Evolutionary conservation across 768 basidiomycete genomes (phyloP).

Genomic region (Lactifluus rugatus): DNA sequence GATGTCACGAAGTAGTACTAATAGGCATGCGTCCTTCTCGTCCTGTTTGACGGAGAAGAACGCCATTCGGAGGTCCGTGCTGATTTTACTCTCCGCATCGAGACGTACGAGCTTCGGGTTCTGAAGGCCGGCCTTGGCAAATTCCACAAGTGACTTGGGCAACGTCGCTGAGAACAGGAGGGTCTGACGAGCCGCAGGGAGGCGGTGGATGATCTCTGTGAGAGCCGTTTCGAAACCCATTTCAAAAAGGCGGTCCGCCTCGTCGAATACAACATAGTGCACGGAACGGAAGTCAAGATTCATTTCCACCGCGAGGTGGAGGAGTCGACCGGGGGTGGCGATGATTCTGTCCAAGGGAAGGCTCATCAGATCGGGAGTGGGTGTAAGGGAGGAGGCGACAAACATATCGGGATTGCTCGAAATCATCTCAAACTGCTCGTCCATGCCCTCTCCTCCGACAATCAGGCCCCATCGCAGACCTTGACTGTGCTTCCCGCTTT

Average conservation of each 20-base stretch:
- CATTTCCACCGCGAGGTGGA: conserved; percentile 98
- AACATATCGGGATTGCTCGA: conserved; percentile 92
- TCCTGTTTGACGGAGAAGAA: conserved; percentile 88
- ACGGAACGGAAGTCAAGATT: conserved; percentile 79
- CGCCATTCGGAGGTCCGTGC: conserved; percentile 84
- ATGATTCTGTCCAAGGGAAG: conserved; percentile 56
- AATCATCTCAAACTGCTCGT: conserved; percentile 95
- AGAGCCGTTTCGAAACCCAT: conserved; percentile 94
- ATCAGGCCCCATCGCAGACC: conserved; percentile 83
- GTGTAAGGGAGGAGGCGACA: conserved; percentile 27
- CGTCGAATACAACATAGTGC: conserved; percentile 91
- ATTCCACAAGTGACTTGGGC: conserved; percentile 91
- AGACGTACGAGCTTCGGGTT: conserved; percentile 94
- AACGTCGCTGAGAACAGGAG: conserved; percentile 94
- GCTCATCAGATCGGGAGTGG: conserved; percentile 5
- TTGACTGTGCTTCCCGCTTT: conserved; percentile 48
- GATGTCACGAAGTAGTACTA: conserved; percentile 76
- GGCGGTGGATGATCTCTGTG: conserved; percentile 82
- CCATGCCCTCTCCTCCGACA: conserved; percentile 91
- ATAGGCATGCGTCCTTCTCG: conserved; percentile 89
- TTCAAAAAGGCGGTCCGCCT: conserved; percentile 97
- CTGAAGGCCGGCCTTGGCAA: conserved; percentile 93
- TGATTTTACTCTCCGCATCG: conserved; percentile 94
- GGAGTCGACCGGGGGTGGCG: conserved; percentile 92
- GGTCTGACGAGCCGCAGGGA: conserved; percentile 82